Conservation (phyloP, 768 basidiomycete genomes). For the Dacryopinax spathularia region DNA sequence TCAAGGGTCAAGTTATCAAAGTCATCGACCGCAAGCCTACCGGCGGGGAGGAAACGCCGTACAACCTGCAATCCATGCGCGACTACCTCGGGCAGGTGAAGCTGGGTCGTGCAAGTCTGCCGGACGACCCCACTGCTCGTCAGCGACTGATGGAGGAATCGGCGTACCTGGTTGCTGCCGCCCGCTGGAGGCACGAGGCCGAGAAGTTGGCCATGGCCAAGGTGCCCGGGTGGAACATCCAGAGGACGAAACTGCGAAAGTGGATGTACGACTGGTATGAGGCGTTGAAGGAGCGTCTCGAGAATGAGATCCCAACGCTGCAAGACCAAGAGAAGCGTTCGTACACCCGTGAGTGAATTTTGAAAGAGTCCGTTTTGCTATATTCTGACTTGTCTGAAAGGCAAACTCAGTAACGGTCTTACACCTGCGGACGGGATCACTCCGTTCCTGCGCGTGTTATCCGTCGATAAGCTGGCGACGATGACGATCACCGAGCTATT, state of each 20-base stretch:
- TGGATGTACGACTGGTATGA: slow-evolving; percentile 86
- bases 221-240: slow-evolving; percentile 22
- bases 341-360: slow-evolving; percentile 8
- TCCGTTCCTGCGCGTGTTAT: slow-evolving; percentile 63
- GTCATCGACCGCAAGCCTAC: background rate
- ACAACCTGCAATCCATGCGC: slow-evolving; percentile 60
- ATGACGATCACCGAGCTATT: slow-evolving; percentile 83
- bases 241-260: slow-evolving; percentile 39
- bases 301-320: slow-evolving; percentile 38
- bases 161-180: slow-evolving; percentile 68
- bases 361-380: background rate
- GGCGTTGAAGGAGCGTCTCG: slow-evolving; percentile 38
- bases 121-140: slow-evolving; percentile 53
- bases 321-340: slow-evolving; percentile 24
- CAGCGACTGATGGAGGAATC: slow-evolving; percentile 75
- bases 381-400: background rate
- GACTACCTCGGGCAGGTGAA: slow-evolving; percentile 50
- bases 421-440: slow-evolving; percentile 27
- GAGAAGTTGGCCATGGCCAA: slow-evolving; percentile 39
- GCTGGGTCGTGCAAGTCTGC: slow-evolving; percentile 47
- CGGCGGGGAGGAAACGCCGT: slow-evolving; percentile 36
- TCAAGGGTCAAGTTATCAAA: slow-evolving; percentile 4
- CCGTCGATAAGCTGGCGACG: slow-evolving; percentile 64
- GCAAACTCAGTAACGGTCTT: slow-evolving; percentile 3
- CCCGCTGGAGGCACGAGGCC: slow-evolving; percentile 50